Evolutionary conservation across 1,139 yeast genomes (phyloP), one percentile per base, ranked within the genome.

Genomic region (Hansenula sp.): DNA sequence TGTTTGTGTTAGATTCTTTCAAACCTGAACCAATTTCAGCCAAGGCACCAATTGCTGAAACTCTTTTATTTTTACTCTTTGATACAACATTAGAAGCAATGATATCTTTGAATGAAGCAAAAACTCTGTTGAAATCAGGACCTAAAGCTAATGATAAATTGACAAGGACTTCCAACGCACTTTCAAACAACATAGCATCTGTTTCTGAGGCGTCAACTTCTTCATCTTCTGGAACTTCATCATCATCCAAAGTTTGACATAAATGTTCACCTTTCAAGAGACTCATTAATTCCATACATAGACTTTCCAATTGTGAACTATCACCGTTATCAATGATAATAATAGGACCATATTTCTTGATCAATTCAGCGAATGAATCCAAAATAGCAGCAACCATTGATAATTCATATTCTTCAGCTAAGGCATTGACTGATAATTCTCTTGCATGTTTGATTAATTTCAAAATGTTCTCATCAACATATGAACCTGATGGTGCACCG

Each of bases 11-110:
- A 48, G 77, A 64, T 31, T 71, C 64, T 60, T 83, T 81, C 71
- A 92, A 70, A 43, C 94, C 94, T 43, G 77, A 76, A 40, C 87
- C 77, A 49, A 92, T 80, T 64, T 90, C 98, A 33, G 97, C 96
- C 49, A 89, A 71, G 34, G 94, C 86, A 50, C 97, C 97, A 52
- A 88, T 78, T 36, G 94, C 82, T 39, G 87, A 75, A 34, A 87
- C 85, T 62, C 97, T 79, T 71, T 86, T 92, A 47, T 68, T 65
- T 65, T 79, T 82, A 41, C 83, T 78, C 61, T 81, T 79, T 46
- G 85, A 75, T 42, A 73, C 68, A 47, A 80, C 76, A 61, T 82
- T 78, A 41, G 76, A 62, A 48, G 77, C 65, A 44, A 92, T 71
- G 37, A 78, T 65, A 43, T 79, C 82, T 61, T 86, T 83, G 73